Evolutionary conservation across 1,139 yeast genomes (phyloP).

Genomic region (Debaryomyces coudertii): DNA sequence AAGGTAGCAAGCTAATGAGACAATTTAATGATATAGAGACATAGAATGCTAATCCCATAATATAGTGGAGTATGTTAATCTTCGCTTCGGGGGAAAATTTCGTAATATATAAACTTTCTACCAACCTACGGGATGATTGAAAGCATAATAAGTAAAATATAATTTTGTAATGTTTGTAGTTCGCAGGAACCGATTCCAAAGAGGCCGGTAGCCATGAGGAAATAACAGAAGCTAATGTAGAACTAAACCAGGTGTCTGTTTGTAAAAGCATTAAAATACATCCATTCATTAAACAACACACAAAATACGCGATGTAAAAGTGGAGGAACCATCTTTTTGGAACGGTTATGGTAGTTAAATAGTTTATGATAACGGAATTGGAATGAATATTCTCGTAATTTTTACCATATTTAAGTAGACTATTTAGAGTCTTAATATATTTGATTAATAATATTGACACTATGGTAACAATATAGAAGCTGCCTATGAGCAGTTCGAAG

Average conservation of each 20-base stretch:
- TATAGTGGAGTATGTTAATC: slow-evolving; percentile 77
- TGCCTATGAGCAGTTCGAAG: not conserved
- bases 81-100: slow-evolving; percentile 51
- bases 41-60: slow-evolving; percentile 75
- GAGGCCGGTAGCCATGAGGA: slow-evolving; percentile 14
- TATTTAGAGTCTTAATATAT: slow-evolving; percentile 18
- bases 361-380: slow-evolving; percentile 7
- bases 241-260: not conserved
- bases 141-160: slow-evolving; percentile 29
- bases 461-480: slow-evolving; percentile 10
- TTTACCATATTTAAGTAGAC: slow-evolving; percentile 25
- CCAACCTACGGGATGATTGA: slow-evolving; percentile 67
- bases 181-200: slow-evolving; percentile 10
- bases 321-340: slow-evolving; percentile 54
- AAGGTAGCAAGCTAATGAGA: slow-evolving; percentile 22
- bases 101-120: slow-evolving; percentile 60
- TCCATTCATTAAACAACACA: slow-evolving; percentile 4
- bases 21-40: slow-evolving; percentile 30
- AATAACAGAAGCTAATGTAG: slow-evolving; percentile 11
- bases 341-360: slow-evolving; percentile 32
- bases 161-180: slow-evolving; percentile 17
- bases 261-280: not conserved
- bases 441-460: slow-evolving; percentile 18
- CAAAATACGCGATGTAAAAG: slow-evolving; percentile 43
- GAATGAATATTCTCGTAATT: slow-evolving; percentile 11